Base-by-base conservation (phyloP, 2,329 filamentous ascomycete species). In the Dendryphion nanum region DNA sequence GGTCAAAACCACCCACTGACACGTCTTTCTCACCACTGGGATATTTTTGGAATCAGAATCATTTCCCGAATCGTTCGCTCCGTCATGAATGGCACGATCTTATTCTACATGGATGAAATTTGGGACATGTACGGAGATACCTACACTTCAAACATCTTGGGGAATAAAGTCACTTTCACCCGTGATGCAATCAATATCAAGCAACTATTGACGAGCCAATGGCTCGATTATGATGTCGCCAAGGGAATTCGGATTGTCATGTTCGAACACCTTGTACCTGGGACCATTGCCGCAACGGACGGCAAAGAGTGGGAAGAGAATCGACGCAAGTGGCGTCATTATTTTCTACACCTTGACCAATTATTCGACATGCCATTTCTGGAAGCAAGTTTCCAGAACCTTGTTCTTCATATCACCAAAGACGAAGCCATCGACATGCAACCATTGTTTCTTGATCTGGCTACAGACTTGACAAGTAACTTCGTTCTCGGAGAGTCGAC, bases 121-220 rank as follows among this genome's bases (percentile, higher is more conserved):
- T 26, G 23, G 23, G 23, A 8, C 23, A 26, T 26, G n/a, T n/a
- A 26, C 23, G 23, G 23, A 8, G 23, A 26, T n/a, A 26, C 23
- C 7, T 26, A 26, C 23, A 26, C 23, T 8, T 26, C 23, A n/a
- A 26, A 26, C 23, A 26, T 26, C 8, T 8, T 26, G 23, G 23
- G 23, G n/a, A 26, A 8, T 8, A 8, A 26, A 8, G 23, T 26
- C n/a, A 26, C 23, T n/a, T 26, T 26, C 23, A 26, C 23, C n/a
- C 23, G 23, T n/a, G 23, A 26, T 26, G 23, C 23, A n/a, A n/a
- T n/a, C 23, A 26, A 26, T 26, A 26, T 26, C n/a, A 26, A 26
- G 23, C 23, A 26, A n/a, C 7, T 26, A 8, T n/a, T 26, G 8
- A 8, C 23, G 8, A 26, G 8, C 23, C 7, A 26, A 8, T 26